Base-by-base conservation (phyloP, 257 asterid genomes). In the Penstemon barbatus region DNA sequence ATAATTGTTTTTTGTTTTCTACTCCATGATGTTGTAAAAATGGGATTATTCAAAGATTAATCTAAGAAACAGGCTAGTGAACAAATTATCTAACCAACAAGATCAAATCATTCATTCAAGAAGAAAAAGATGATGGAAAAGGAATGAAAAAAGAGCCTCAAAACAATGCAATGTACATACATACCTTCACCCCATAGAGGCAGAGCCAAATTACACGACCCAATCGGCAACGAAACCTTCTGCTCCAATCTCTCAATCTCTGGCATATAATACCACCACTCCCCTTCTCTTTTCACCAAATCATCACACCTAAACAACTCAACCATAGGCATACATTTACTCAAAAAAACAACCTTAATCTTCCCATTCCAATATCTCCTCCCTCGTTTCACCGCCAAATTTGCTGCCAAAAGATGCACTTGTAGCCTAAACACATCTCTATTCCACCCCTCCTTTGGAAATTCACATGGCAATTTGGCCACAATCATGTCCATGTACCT, bases 121-220 rank as follows among this genome's bases (percentile, higher is more conserved):
- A 49, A 12, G 15, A 49, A 49, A 49, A 25, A 25, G 33, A 25
- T 25, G 33, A 13, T 25, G 13, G 42, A 45, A 58, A 5, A 41
- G 2, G 7, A 19, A 13, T 25, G 13, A 61, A 45, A 58, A 8
- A 41, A 3, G 7, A 19, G 50, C 11, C 33, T 25, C 3, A 64
- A 36, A 57, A 25, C 3, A 10, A 10, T 11, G 4, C 9, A 7
- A 12, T 43, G 37, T 4, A 9, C 1, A 13, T 25, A n/a, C 74
- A 65, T 81, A 90, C 99, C 99, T 85, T 81, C 81, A 49, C 74
- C 96, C 99, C 97, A 90, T 0, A 93, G 86, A 40, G 99, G 99
- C 74, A 90, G 61, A 54, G 99, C 95, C 87, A 93, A 80, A 58
- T 77, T 74, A 74, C 99, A 90, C 7, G 99, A 88, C 5, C 99